Evolutionary conservation across 2,329 filamentous ascomycete genomes (phyloP).

Genomic region (Fusarium anguioides): DNA sequence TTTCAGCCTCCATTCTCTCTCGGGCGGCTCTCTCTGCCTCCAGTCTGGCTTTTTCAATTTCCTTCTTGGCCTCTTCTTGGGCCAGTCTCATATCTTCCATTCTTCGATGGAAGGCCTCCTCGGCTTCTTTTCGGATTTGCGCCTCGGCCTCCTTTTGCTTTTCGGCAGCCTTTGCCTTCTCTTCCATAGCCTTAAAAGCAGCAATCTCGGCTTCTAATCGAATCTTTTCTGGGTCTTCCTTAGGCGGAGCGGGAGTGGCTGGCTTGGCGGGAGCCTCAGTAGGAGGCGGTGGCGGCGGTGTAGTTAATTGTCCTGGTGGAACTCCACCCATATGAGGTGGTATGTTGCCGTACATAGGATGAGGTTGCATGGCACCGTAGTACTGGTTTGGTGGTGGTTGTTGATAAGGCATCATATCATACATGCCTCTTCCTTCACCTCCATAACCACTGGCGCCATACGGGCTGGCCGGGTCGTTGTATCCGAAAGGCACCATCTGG

Average conservation of each 20-base stretch:
- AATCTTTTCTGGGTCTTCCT: constrained; percentile 68
- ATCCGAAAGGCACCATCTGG: constrained; percentile 62
- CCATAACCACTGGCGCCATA: constrained; percentile 55
- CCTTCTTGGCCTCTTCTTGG: constrained; percentile 52
- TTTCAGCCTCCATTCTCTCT: constrained; percentile 57
- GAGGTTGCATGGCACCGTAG: constrained; percentile 46
- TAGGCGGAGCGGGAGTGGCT: constrained; percentile 52
- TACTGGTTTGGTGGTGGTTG: constrained; percentile 46
- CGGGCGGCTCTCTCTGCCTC: constrained; percentile 57
- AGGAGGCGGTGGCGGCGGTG: constrained; percentile 55
- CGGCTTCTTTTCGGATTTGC: constrained; percentile 59
- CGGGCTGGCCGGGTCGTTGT: constrained; percentile 51
- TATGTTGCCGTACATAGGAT: constrained; percentile 44
- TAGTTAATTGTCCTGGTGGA: constrained; percentile 44
- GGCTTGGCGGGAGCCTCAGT: constrained; percentile 54
- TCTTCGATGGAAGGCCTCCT: constrained; percentile 52
- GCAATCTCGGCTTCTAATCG: constrained; percentile 70
- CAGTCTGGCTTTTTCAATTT: constrained; percentile 45
- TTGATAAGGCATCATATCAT: constrained; percentile 65
- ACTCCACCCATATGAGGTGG: constrained; percentile 54
- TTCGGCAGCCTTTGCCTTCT: constrained; percentile 58
- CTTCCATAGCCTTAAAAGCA: constrained; percentile 59
- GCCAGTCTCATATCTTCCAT: constrained; percentile 44
- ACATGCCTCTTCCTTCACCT: constrained; percentile 53
- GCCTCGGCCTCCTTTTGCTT: constrained; percentile 58